Conservation (phyloP, 257 asterid species). For the Nicotiana noctiflora region DNA sequence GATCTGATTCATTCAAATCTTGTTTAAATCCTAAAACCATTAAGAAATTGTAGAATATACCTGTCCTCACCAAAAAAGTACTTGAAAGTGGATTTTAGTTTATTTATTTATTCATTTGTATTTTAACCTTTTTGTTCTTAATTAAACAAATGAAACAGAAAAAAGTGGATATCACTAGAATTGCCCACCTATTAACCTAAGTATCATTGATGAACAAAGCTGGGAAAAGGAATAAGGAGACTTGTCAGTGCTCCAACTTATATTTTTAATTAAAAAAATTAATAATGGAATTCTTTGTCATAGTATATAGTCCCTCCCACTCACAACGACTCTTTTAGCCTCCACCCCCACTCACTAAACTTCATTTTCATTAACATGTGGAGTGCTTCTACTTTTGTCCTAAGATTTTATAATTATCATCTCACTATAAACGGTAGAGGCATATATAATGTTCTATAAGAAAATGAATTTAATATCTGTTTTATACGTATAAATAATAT, state of each 20-base stretch:
- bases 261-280: constrained; percentile 7
- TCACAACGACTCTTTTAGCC: constrained; percentile 11
- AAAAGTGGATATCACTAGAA: constrained; percentile 1
- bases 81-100: not conserved
- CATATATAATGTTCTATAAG: not conserved
- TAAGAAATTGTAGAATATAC: no score
- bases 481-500: not conserved
- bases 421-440: not conserved
- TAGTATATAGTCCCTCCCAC: constrained; percentile 49
- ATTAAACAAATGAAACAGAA: not conserved
- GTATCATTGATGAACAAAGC: not conserved
- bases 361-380: constrained; percentile 3
- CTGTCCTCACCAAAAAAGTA: not conserved
- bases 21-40: no score
- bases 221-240: not conserved
- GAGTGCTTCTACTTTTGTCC: constrained; percentile 1
- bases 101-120: not conserved
- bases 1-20: no score
- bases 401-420: not conserved
- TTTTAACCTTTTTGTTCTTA: no score
- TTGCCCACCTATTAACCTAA: not conserved
- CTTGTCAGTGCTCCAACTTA: constrained; percentile 44
- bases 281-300: constrained; percentile 51
- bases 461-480: not conserved
- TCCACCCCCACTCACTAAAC: constrained; percentile 35